Evolutionary conservation across 1,139 yeast species (phyloP), one percentile per base, ranked within the genome.

Genomic region (Yamadazyma diospyri): DNA sequence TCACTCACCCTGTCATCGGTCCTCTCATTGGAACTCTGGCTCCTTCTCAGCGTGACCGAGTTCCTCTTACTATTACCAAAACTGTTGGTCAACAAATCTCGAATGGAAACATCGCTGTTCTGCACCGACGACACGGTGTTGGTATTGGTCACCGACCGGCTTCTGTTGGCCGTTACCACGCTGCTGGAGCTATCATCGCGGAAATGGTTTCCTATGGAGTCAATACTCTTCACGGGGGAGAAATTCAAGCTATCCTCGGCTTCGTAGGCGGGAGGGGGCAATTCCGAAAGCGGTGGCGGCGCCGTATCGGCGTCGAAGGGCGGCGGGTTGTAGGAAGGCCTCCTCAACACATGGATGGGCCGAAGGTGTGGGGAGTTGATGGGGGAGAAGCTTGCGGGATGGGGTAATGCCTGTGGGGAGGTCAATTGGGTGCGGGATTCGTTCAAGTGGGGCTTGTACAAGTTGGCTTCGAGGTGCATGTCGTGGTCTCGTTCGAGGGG

Each of bases 401-500:
- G 63, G 2, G 82, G 81, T 16, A 65, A 42, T 1, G 83, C 81
- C 42, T 76, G 83, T 2, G 80, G 81, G 0, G 86, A 74, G 30
- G 70, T 61, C 28, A 81, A 55, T 9, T 50, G 53, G 6, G 55
- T 42, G 4, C 53, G 50, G 3, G 50, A 37, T 4, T 42, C 36
- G 18, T 47, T 47, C 29, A 64, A 72, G 6, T 49, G 68, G 0
- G 92, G 92, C 45, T 72, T 69, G 50, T 78, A 82, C 12, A 82
- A 50, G 46, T 83, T 82, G 1, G 88, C 67, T 16, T 69, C 72
- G 17, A 77, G 48, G 48, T 75, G 78, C 56, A 72, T 65, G 33
- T 64, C 60, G 2, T 50, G 47, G 29, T 65, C 72, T 32, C 66
- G 43, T 41, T 66, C 65, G 9, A 67, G 61, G 5, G 73, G 67